Conservation (phyloP, 208 protist species). For the Herpetomonas tarakana region DNA sequence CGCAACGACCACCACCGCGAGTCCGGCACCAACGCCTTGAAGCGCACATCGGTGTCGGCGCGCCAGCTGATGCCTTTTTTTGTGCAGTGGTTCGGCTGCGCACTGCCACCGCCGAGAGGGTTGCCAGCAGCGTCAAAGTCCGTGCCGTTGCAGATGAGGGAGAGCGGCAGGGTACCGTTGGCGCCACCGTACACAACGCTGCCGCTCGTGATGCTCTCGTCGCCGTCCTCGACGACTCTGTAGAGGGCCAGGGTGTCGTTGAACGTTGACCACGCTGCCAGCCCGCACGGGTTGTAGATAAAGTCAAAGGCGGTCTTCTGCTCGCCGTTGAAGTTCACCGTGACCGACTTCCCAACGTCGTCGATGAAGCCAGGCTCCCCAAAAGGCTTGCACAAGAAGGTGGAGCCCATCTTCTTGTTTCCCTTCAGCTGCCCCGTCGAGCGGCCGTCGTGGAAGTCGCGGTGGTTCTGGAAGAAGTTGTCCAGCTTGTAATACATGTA, state of each 20-base stretch:
- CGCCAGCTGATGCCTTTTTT: conserved; percentile 90
- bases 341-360: conserved; percentile 9
- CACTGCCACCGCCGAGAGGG: conserved; percentile 36
- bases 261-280: conserved; percentile 95
- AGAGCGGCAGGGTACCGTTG: conserved; percentile 20
- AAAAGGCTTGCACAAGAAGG: conserved; percentile 58
- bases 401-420: conserved; percentile 18
- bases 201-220: neutral
- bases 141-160: conserved; percentile 69
- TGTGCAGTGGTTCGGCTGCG: conserved; percentile 44
- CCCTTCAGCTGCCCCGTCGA: conserved; percentile 61
- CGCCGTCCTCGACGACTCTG: conserved; percentile 12
- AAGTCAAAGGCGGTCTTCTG: conserved; percentile 29
- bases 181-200: conserved; percentile 14
- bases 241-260: conserved; percentile 93
- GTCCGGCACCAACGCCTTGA: conserved; percentile 44
- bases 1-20: conserved; percentile 61
- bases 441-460: conserved; percentile 86
- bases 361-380: conserved; percentile 39
- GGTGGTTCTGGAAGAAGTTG: conserved; percentile 98
- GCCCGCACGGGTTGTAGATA: conserved; percentile 94
- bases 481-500: conserved; percentile 97
- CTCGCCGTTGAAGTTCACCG: conserved; percentile 4
- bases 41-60: conserved; percentile 90
- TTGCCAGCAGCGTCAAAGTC: conserved; percentile 53